Percentiles rank a stretch among this genome's conserved stretches.
Evolutionary conservation across 78 protist species (phyloP).

Genomic region (slime mould (Dictyostelium discoideum)): DNA sequence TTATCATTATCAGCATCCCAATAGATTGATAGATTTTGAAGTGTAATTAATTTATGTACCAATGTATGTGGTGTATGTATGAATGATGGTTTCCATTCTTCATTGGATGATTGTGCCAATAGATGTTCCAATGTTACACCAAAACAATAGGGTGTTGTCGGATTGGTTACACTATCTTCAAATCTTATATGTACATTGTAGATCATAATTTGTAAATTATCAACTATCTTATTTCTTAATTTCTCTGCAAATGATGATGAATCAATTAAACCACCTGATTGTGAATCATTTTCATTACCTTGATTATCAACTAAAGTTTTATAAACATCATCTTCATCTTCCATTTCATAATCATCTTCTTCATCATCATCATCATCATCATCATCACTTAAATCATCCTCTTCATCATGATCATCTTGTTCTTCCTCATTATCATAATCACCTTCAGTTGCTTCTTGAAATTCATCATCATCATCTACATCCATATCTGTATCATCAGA

Average conservation of each 20-base stretch:
- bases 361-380: background rate
- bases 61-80: slow-evolving; percentile 42
- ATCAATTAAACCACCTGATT: background rate
- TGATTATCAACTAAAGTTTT: background rate
- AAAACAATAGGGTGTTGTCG: slow-evolving; percentile 61
- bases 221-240: slow-evolving; percentile 79
- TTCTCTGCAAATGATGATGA: slow-evolving; percentile 51
- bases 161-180: slow-evolving; percentile 69
- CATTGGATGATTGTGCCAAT: slow-evolving; percentile 71
- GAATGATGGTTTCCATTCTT: slow-evolving; percentile 72
- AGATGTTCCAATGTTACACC: slow-evolving; percentile 80
- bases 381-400: background rate
- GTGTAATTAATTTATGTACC: slow-evolving; percentile 58
- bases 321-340: background rate
- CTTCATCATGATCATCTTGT: background rate
- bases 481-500: slow-evolving; percentile 3
- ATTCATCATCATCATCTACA: slow-evolving; percentile 6
- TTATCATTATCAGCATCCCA: slow-evolving; percentile 39
- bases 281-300: background rate
- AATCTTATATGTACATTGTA: slow-evolving; percentile 78
- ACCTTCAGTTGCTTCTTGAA: slow-evolving; percentile 11
- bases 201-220: slow-evolving; percentile 75
- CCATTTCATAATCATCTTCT: background rate
- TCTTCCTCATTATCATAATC: slow-evolving; percentile 1
- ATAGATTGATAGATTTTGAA: slow-evolving; percentile 57